Conservation (phyloP, 495 filamentous ascomycete genomes). For the Copromyces sp. region DNA sequence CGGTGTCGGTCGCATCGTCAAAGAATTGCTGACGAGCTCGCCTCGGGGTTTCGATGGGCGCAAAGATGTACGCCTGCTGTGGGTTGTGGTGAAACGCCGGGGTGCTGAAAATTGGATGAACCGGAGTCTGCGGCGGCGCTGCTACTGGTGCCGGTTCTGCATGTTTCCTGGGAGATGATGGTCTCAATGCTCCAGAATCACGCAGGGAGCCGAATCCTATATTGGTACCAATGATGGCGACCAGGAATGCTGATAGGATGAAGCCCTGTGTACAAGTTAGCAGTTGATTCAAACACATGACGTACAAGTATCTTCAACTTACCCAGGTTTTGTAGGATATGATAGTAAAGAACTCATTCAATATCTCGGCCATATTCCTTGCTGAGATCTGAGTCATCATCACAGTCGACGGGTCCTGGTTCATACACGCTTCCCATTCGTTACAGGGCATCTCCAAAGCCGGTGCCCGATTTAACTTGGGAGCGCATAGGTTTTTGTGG, state of each 20-base stretch:
- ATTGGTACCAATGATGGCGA: constrained; percentile 46
- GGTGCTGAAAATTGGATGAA: constrained; percentile 22
- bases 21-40: constrained; percentile 24
- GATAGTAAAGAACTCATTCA: constrained; percentile 37
- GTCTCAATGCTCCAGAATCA: constrained; percentile 6
- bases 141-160: constrained; percentile 9
- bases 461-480: constrained; percentile 47
- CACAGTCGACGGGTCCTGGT: constrained; percentile 36
- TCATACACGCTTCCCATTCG: constrained; percentile 81
- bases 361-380: constrained; percentile 34
- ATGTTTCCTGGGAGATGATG: neutral
- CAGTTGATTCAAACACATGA: neutral
- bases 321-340: constrained; percentile 46
- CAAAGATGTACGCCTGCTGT: constrained; percentile 33
- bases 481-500: constrained; percentile 60
- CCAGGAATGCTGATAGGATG: constrained; percentile 44
- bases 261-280: constrained; percentile 34
- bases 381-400: constrained; percentile 32
- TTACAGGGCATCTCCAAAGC: constrained; percentile 64
- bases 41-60: constrained; percentile 33
- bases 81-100: constrained; percentile 19
- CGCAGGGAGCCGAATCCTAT: constrained; percentile 38
- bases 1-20: constrained; percentile 33
- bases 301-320: constrained; percentile 44
- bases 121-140: constrained; percentile 9